Conservation (phyloP, 176 grass and related monocot genomes). For the Hyparrhenia diplandra region DNA sequence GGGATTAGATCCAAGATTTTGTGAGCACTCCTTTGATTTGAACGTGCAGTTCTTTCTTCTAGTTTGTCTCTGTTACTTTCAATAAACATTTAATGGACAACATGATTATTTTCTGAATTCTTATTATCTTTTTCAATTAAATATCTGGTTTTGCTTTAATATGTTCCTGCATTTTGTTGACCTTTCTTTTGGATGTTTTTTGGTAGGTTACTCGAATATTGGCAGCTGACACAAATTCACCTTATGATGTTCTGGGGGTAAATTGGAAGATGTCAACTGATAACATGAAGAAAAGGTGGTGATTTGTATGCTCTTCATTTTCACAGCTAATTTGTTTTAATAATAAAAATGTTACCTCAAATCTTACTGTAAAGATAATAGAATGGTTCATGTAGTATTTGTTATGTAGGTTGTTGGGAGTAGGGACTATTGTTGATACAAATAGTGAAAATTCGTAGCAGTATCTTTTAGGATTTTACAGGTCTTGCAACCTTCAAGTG, state of each 20-base stretch:
- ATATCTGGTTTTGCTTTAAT: neutral
- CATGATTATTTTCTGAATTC: neutral
- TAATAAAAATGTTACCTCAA: neutral
- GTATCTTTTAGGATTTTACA: neutral
- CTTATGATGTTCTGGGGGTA: conserved; percentile 83
- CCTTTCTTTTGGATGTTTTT: conserved; percentile 2
- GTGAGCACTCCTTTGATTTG: neutral
- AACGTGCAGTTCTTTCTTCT: neutral
- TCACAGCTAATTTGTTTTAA: neutral
- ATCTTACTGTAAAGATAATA: neutral
- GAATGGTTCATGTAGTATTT: neutral
- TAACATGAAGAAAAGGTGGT: conserved; percentile 95
- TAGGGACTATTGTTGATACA: neutral
- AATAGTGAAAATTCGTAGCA: neutral
- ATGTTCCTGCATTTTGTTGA: neutral
- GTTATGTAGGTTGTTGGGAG: neutral
- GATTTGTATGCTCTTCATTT: conserved; percentile 19
- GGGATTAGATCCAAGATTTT: neutral
- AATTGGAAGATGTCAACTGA: conserved; percentile 96
- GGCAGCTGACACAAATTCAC: conserved; percentile 61
- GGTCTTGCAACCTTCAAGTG: neutral
- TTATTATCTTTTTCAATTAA: neutral
- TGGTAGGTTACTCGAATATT: conserved; percentile 80
- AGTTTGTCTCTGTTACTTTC: neutral
- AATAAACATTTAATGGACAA: neutral